Evolutionary conservation across 495 filamentous ascomycete species (phyloP), one percentile per base, ranked within the genome.

Genomic region (Elaphomyces granulatus): DNA sequence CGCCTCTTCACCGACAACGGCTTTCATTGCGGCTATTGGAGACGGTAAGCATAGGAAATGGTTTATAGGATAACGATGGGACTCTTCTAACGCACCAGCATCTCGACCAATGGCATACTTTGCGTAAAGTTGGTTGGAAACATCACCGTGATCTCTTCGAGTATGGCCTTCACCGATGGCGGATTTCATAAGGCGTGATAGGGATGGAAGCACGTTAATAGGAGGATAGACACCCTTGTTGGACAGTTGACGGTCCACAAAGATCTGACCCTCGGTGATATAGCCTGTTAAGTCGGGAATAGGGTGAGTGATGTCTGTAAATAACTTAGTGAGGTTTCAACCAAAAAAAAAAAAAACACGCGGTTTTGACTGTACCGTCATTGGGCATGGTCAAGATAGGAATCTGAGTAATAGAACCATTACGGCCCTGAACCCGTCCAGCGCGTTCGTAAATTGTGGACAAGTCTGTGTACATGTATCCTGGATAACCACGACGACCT

Each of bases 401-500:
- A 50, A 99, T 95, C 60, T 99, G 90, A 21, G 90, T 99, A 56
- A 99, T 99, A 37, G 88, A 95, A 36, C 92, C 92, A 55, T 95
- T 94, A 45, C 92, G 83, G 44, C 92, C 92, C 56, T 92, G 73
- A 20, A 99, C 92, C 78, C 92, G 92, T 52, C 92, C 92, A 53
- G 92, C 92, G 68, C 92, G 86, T 63, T 99, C 92, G 68, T 99
- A 99, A 52, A 99, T 90, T 50, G 92, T 99, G 36, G 92, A 94
- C 75, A 99, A 81, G 78, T 99, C 92, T 41, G 92, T 99, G 71
- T 99, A 99, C 92, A 99, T 99, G 72, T 99, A 99, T 85, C 92
- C 92, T 37, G 92, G 92, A 69, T 93, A 99, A 70, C 92, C 92
- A 74, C 92, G 87, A 62, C 92, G 88, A 71, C 92, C 92, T 42